Base-by-base conservation (phyloP, 2,329 filamentous ascomycete genomes). In the Talaromyces sp. region DNA sequence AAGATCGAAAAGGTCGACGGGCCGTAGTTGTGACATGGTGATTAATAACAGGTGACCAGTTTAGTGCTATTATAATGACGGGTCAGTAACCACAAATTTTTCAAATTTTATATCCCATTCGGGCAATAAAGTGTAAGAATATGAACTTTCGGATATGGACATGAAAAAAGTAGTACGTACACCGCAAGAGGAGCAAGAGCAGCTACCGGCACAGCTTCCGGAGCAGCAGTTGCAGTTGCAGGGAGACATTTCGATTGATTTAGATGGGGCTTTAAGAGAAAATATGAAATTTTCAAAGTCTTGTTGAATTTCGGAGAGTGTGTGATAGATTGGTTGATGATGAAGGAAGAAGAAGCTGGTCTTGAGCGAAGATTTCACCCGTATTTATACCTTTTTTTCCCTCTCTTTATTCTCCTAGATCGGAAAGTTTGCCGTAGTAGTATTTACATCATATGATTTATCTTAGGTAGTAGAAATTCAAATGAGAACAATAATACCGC, bases 181-280 rank as follows among this genome's bases (percentile, higher is more conserved):
- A 46, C 52, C 66, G 73, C 74, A 76, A 64, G 55, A 64, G 55
- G 46, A 58, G 72, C 74, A 76, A 54, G 70, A 68, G 72, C 74
- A 76, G 60, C 66, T 69, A 64, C n/a, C 43, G 21, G 68, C 70
- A 72, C 74, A 76, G 62, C 70, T 63, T 62, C 72, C 71, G 62
- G 69, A 66, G 72, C 73, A 75, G 71, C 70, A 72, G 71, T 69
- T 72, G 73, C 74, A 76, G 55, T 59, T 56, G 69, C 73, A 76
- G 68, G 74, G 73, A 71, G 66, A 66, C 74, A 75, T 76, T 62
- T 64, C 72, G 69, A 65, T 65, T 65, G 64, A 38, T 58, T 7
- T 38, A 17, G 35, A 6, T 38, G 35, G 35, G 17, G 9, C n/a
- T 6, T n/a, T 38, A 2, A 17, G 17, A 35, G 17, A 38, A n/a